phyloP scores from a whole-genome alignment of 169 alveolate genomes.

The Plasmodium gallinaceum region DNA sequence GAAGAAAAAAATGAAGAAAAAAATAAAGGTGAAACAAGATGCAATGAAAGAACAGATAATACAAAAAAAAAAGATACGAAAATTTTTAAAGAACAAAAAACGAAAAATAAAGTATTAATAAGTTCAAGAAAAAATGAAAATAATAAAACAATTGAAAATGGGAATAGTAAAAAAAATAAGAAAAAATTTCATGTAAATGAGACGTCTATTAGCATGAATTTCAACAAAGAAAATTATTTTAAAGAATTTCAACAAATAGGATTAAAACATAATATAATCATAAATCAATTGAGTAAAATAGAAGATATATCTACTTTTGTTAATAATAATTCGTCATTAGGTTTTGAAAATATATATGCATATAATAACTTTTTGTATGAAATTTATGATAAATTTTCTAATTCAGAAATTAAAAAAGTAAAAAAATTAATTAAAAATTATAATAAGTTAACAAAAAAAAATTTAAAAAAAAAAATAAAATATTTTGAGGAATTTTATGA shows the following conservation, averaged over 20 bases:
- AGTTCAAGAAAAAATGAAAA: background rate
- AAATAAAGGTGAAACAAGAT: background rate
- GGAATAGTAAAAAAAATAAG: background rate
- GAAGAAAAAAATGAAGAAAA: background rate
- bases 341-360: conserved; percentile 59
- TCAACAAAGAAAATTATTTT: conserved; percentile 49
- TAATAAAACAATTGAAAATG: background rate
- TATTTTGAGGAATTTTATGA: conserved; percentile 50
- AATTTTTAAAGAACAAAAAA: background rate
- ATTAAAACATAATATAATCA: conserved; percentile 29
- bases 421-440: conserved; percentile 67
- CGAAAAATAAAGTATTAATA: background rate
- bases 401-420: conserved; percentile 56
- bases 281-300: conserved; percentile 18
- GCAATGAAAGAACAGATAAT: background rate
- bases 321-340: background rate
- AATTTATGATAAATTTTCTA: conserved; percentile 71
- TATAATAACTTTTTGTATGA: conserved; percentile 68
- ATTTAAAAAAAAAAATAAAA: conserved; percentile 52
- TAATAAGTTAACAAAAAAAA: conserved; percentile 44
- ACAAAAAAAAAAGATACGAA: background rate
- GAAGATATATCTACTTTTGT: conserved; percentile 45
- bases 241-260: conserved; percentile 56
- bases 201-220: background rate
- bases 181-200: background rate